phyloP scores from a whole-genome alignment of 2,329 filamentous ascomycete genomes.

The Fusarium multiceps region DNA sequence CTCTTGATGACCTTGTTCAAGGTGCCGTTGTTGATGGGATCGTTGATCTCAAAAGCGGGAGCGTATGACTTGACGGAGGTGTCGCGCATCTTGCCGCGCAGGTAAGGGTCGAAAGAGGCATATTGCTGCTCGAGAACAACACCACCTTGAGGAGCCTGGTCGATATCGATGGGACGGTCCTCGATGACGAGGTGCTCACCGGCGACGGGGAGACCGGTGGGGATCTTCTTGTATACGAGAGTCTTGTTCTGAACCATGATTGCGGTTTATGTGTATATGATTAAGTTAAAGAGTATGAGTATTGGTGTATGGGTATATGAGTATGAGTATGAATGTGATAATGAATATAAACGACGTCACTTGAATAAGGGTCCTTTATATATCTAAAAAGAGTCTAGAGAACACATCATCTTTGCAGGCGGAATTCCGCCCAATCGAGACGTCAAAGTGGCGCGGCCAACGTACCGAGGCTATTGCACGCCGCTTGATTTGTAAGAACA shows the following conservation, averaged over 20 bases:
- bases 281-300: too few species aligned
- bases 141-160: conserved; percentile 67
- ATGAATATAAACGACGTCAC: conserved; percentile 20
- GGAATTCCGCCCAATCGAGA: background rate
- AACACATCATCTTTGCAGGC: background rate
- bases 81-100: conserved; percentile 81
- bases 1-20: conserved; percentile 79
- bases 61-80: conserved; percentile 68
- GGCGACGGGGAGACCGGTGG: conserved; percentile 72
- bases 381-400: conserved; percentile 5
- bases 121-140: conserved; percentile 78
- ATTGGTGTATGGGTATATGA: background rate
- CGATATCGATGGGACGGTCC: conserved; percentile 72
- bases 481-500: conserved; percentile 29
- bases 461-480: conserved; percentile 17
- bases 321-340: conserved; percentile 8
- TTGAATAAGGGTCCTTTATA: background rate
- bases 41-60: conserved; percentile 64
- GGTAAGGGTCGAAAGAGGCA: conserved; percentile 85
- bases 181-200: conserved; percentile 79
- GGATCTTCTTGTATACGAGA: conserved; percentile 77
- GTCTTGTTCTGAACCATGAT: conserved; percentile 72
- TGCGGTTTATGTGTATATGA: background rate
- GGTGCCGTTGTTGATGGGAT: conserved; percentile 72
- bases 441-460: conserved; percentile 16